Evolutionary conservation across 257 asterid species (phyloP).

Genomic region (Gentiana straminea): DNA sequence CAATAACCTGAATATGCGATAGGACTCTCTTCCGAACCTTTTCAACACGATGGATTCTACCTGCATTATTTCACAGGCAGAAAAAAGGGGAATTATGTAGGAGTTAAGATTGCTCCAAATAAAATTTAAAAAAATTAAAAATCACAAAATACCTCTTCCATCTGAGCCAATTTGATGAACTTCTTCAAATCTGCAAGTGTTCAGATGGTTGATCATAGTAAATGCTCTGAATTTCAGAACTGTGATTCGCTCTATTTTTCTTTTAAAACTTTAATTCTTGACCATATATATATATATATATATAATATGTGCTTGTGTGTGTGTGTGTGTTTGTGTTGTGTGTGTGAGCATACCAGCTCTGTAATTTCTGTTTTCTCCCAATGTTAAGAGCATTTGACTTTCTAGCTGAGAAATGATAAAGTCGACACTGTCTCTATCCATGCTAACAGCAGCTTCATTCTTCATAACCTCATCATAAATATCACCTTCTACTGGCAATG

Average conservation of each 20-base stretch:
- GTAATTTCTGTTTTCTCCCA: conserved; percentile 36
- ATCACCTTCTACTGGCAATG: conserved; percentile 43
- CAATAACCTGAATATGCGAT: conserved; percentile 71
- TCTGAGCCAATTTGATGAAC: conserved; percentile 61
- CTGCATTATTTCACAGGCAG: conserved; percentile 26
- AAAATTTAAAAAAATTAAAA: not conserved
- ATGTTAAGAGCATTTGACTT: conserved; percentile 35
- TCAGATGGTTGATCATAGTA: conserved; percentile 3
- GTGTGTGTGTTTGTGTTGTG: too few species aligned
- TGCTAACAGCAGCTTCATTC: conserved; percentile 51
- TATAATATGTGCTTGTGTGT: too few species aligned
- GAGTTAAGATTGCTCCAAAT: not conserved
- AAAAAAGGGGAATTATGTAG: conserved; percentile 8
- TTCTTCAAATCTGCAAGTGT: conserved; percentile 55
- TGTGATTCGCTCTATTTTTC: too few species aligned
- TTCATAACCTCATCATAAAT: conserved; percentile 72
- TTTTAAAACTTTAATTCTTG: not conserved
- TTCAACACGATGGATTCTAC: conserved; percentile 72
- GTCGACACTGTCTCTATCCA: conserved; percentile 55
- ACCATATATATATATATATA: conserved; percentile 1
- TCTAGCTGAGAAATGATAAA: conserved; percentile 60
- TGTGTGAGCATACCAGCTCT: conserved; percentile 54
- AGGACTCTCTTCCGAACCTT: conserved; percentile 82
- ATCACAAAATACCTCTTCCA: conserved; percentile 52
- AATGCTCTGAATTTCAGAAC: too few species aligned